These are phyloP conservation scores for Aspergillus fructus DNA, from an alignment of 2,329 filamentous ascomycete genomes.

Conservation along the genomic window DNA sequence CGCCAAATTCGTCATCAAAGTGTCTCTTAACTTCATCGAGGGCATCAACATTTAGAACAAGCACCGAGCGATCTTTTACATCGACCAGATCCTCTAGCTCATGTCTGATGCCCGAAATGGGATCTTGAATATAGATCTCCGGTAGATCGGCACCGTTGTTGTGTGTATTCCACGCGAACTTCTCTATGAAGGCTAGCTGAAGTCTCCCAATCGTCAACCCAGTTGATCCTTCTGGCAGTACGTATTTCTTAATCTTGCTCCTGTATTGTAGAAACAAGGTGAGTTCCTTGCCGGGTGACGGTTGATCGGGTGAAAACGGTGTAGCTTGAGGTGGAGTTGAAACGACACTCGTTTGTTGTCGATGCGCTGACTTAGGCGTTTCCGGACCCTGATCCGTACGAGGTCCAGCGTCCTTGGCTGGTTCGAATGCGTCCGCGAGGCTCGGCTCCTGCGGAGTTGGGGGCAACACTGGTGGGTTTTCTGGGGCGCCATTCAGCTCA, in stretches of 20 bases:
- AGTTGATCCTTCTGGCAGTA: conserved; percentile 77
- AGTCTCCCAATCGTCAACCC: conserved; percentile 84
- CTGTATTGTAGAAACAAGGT: conserved; percentile 96
- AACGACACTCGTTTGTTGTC: conserved; percentile 21
- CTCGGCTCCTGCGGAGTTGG: conserved; percentile 35
- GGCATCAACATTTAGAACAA: conserved; percentile 91
- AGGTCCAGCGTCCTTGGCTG: conserved; percentile 25
- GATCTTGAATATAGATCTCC: conserved; percentile 97
- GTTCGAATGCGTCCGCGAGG: conserved; percentile 37
- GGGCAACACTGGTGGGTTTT: conserved; percentile 59
- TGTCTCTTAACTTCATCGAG: conserved; percentile 96
- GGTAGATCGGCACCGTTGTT: conserved; percentile 89
- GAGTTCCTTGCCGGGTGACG: conserved; percentile 76
- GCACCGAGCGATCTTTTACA: conserved; percentile 89
- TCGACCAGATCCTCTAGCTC: conserved; percentile 91
- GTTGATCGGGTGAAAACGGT: conserved; percentile 60
- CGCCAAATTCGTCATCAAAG: conserved; percentile 85
- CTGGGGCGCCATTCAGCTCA: conserved; percentile 42
- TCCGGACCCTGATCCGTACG: conserved; percentile 21
- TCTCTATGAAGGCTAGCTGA: conserved; percentile 96
- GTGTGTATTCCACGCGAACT: conserved; percentile 98
- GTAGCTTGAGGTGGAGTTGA: conserved; percentile 48
- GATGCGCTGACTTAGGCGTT: conserved; percentile 26
- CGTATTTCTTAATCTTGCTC: conserved; percentile 94
- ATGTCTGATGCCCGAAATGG: conserved; percentile 91